Conservation (phyloP, 2,329 filamentous ascomycete species). For the Aschersonia sp. region DNA sequence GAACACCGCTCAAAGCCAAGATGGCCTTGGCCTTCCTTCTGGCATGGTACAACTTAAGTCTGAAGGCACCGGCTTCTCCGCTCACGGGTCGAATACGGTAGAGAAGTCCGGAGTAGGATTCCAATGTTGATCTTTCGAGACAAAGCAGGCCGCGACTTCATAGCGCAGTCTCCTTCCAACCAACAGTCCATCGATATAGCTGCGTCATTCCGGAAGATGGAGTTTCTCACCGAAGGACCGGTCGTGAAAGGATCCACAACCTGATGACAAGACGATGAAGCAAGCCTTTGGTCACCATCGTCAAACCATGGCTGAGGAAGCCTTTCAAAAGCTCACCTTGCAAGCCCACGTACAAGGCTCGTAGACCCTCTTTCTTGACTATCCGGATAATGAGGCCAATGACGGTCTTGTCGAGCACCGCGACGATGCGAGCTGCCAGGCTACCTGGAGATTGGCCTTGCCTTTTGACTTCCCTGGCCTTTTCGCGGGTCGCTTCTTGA, state of each 20-base stretch:
- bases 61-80: conserved; percentile 87
- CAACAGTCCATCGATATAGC: background rate
- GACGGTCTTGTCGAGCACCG: conserved; percentile 31
- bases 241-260: conserved; percentile 44
- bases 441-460: background rate
- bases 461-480: conserved; percentile 2
- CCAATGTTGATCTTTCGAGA: conserved; percentile 44
- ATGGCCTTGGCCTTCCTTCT: conserved; percentile 44
- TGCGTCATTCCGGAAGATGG: background rate
- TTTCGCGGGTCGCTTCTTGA: background rate
- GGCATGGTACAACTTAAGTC: conserved; percentile 69
- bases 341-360: conserved; percentile 62
- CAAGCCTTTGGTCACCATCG: conserved; percentile 73
- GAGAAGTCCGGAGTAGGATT: conserved; percentile 69
- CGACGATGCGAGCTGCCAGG: conserved; percentile 6
- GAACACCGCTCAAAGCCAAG: conserved; percentile 22
- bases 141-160: background rate
- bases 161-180: background rate
- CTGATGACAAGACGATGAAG: conserved; percentile 60
- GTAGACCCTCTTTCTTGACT: conserved; percentile 47
- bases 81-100: conserved; percentile 70
- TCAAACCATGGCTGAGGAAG: conserved; percentile 74
- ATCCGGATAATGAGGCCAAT: conserved; percentile 48
- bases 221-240: conserved; percentile 11
- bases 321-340: conserved; percentile 65